Percentiles rank a stretch among this genome's conserved stretches.
Evolutionary conservation across 331 rosid species (phyloP).

Genomic region (Dryas integrifolia): DNA sequence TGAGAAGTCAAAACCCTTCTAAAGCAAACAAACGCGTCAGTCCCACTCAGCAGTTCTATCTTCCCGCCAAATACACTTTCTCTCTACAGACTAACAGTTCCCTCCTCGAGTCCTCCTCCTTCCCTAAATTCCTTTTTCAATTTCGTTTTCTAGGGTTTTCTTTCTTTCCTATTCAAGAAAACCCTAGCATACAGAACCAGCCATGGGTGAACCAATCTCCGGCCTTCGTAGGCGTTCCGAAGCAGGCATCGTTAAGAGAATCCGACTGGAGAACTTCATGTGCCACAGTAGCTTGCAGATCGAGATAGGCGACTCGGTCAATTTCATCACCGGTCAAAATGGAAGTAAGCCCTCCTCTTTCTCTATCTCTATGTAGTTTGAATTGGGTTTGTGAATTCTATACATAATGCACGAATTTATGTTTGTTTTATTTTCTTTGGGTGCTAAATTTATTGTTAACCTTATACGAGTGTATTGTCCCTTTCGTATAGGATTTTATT

Average conservation of each 20-base stretch:
- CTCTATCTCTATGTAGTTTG: background rate
- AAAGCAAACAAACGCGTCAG: background rate
- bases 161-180: background rate
- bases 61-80: constrained; percentile 40
- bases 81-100: too few relatives aligned
- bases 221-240: constrained; percentile 27
- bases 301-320: constrained; percentile 66
- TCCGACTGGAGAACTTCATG: constrained; percentile 88
- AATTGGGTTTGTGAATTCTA: constrained; percentile 4
- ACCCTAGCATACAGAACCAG: constrained; percentile 4
- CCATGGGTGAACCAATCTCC: constrained; percentile 40
- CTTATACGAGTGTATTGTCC: too few relatives aligned
- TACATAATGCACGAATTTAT: background rate
- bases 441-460: too few relatives aligned
- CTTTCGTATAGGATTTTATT: background rate
- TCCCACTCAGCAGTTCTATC: background rate
- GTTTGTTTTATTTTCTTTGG: too few relatives aligned
- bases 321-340: constrained; percentile 87
- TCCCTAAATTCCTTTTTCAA: background rate
- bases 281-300: constrained; percentile 73
- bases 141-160: constrained; percentile 9
- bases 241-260: constrained; percentile 60
- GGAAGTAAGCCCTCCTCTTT: constrained; percentile 56
- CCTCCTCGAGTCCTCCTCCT: background rate
- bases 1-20: too few relatives aligned